These are phyloP conservation scores for Zygoascus ofunaensis DNA, from an alignment of 805 yeast species.

Conservation along the genomic window DNA sequence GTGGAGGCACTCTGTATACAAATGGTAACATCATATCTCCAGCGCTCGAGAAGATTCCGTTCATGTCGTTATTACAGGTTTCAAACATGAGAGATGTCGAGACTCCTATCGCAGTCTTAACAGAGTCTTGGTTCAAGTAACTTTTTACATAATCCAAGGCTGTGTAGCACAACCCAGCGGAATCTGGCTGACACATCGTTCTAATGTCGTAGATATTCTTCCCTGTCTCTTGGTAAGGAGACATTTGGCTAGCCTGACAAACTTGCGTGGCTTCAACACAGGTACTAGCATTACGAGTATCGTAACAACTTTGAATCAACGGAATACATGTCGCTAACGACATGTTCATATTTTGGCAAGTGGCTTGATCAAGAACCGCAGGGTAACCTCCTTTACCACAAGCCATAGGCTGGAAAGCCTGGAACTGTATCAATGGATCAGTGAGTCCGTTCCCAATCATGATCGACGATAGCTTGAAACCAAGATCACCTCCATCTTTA, in stretches of 20 bases:
- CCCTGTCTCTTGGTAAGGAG: constrained; percentile 59
- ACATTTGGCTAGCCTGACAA: constrained; percentile 67
- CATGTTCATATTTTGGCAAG: constrained; percentile 55
- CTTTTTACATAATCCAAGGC: constrained; percentile 60
- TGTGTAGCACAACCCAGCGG: constrained; percentile 56
- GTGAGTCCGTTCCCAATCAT: constrained; percentile 91
- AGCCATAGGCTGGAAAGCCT: constrained; percentile 82
- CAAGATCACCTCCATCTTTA: no score
- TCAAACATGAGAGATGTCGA: constrained; percentile 39
- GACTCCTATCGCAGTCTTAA: constrained; percentile 74
- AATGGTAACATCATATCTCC: constrained; percentile 89
- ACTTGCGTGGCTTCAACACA: constrained; percentile 75
- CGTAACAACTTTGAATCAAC: constrained; percentile 59
- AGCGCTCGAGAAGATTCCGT: constrained; percentile 65
- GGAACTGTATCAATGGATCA: constrained; percentile 69
- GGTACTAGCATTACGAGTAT: constrained; percentile 58
- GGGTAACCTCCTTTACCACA: constrained; percentile 79
- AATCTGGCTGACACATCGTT: constrained; percentile 31
- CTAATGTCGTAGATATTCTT: constrained; percentile 54
- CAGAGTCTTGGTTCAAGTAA: constrained; percentile 64
- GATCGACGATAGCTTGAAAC: constrained; percentile 52
- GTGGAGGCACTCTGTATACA: constrained; percentile 55
- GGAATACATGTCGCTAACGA: constrained; percentile 55
- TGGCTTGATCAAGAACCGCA: constrained; percentile 54
- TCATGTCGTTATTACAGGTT: constrained; percentile 52